Conservation (phyloP, 345 rosid genomes). For the Iberis pinnata region DNA sequence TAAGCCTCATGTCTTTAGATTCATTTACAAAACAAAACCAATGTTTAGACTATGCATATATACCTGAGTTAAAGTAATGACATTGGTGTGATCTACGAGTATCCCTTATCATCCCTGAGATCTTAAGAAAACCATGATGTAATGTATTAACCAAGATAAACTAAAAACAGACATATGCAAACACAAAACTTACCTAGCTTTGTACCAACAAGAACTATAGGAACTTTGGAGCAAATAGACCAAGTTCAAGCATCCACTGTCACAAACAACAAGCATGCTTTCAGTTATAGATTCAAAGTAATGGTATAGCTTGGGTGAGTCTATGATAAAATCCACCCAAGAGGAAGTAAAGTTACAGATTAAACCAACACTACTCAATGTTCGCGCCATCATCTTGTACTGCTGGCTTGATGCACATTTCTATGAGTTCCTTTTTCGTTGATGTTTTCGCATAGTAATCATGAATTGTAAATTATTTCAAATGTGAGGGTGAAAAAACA, state of each 20-base stretch:
- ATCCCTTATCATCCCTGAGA: slow-evolving; percentile 77
- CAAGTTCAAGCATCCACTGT: slow-evolving; percentile 99
- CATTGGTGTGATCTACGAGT: slow-evolving; percentile 55
- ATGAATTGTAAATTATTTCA: too few relatives aligned
- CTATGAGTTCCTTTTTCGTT: too few relatives aligned
- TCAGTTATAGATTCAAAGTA: too few relatives aligned
- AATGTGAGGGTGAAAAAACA: too few relatives aligned
- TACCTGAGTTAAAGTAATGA: slow-evolving; percentile 78
- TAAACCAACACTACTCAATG: too few relatives aligned
- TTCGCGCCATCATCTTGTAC: too few relatives aligned
- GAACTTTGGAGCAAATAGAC: slow-evolving; percentile 93
- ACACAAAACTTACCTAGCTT: slow-evolving; percentile 56
- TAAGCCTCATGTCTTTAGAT: background rate
- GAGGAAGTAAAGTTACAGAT: too few relatives aligned
- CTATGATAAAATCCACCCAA: too few relatives aligned
- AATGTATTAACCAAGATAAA: background rate
- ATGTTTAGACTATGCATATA: background rate
- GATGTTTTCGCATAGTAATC: too few relatives aligned
- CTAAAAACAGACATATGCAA: background rate
- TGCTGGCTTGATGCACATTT: too few relatives aligned
- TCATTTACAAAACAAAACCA: background rate
- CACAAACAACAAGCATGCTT: slow-evolving; percentile 22
- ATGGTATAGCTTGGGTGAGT: too few relatives aligned
- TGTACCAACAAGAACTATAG: slow-evolving; percentile 93
- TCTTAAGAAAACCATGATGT: slow-evolving; percentile 43